Conservation (phyloP, 345 rosid genomes). For the Citrus glauca region DNA sequence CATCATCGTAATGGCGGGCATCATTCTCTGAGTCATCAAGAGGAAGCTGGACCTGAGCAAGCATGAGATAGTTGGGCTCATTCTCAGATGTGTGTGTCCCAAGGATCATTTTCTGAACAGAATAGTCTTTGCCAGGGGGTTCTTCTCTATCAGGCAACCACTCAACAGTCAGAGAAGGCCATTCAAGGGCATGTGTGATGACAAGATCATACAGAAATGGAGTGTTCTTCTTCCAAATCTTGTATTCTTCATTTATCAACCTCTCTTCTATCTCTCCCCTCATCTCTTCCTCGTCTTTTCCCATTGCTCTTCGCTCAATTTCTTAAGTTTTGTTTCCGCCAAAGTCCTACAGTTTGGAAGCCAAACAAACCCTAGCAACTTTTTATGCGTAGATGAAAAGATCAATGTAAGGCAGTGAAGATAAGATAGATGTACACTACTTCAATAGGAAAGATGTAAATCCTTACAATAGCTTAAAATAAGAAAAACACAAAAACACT, state of each 20-base stretch:
- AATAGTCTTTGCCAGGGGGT: slow-evolving; percentile 91
- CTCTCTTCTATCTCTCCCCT: slow-evolving; percentile 94
- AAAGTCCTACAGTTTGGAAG: not conserved
- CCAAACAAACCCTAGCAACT: slow-evolving; percentile 2
- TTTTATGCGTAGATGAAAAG: too few species aligned
- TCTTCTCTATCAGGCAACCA: slow-evolving; percentile 95
- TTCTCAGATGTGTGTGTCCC: slow-evolving; percentile 99
- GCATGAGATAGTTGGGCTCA: slow-evolving; percentile 94
- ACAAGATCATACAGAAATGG: slow-evolving; percentile 96
- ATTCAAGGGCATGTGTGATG: slow-evolving; percentile 93
- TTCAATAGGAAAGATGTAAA: too few species aligned
- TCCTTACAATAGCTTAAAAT: too few species aligned
- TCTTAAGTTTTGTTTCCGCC: slow-evolving; percentile 20
- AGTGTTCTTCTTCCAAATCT: slow-evolving; percentile 99
- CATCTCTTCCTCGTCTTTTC: slow-evolving; percentile 95
- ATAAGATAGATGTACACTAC: too few species aligned
- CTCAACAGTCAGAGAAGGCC: slow-evolving; percentile 98
- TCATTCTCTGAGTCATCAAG: slow-evolving; percentile 89
- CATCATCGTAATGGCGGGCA: slow-evolving; percentile 91
- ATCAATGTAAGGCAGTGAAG: too few species aligned
- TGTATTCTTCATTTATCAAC: slow-evolving; percentile 91
- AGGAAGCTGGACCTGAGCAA: slow-evolving; percentile 96
- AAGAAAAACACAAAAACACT: too few species aligned
- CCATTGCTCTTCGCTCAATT: slow-evolving; percentile 39
- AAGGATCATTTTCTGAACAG: slow-evolving; percentile 94